These are phyloP conservation scores for Colletotrichum shisoi DNA, from an alignment of 2,329 filamentous ascomycete species.

Conservation along the genomic window DNA sequence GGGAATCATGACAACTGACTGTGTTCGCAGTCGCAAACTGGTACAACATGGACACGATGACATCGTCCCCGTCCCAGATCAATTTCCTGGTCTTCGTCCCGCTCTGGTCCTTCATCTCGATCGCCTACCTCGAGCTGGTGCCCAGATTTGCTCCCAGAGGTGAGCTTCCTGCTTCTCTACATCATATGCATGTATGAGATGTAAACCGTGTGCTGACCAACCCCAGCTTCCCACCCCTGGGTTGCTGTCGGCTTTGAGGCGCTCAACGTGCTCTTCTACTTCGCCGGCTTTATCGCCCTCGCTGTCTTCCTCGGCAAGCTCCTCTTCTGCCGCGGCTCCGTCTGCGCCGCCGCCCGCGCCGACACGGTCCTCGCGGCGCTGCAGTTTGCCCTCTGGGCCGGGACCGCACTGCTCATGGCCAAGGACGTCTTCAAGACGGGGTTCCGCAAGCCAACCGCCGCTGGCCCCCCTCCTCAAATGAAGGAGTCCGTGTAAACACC, in stretches of 20 bases:
- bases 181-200: too few relatives aligned
- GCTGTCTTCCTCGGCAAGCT: slow-evolving; percentile 64
- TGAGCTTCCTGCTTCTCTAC: slow-evolving; percentile 42
- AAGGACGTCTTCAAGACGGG: slow-evolving; percentile 59
- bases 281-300: slow-evolving; percentile 66
- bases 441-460: slow-evolving; percentile 45
- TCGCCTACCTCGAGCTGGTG: slow-evolving; percentile 61
- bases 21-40: slow-evolving; percentile 62
- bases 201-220: not conserved
- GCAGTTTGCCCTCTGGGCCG: slow-evolving; percentile 63
- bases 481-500: slow-evolving; percentile 39
- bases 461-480: slow-evolving; percentile 40
- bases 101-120: slow-evolving; percentile 62
- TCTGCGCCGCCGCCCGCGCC: slow-evolving; percentile 64
- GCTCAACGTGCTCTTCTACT: slow-evolving; percentile 64
- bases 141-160: slow-evolving; percentile 56
- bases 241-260: slow-evolving; percentile 59
- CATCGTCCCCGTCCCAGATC: slow-evolving; percentile 63
- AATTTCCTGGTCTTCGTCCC: slow-evolving; percentile 66
- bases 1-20: slow-evolving; percentile 34
- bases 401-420: slow-evolving; percentile 56
- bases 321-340: slow-evolving; percentile 64
- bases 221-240: slow-evolving; percentile 57
- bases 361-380: slow-evolving; percentile 63
- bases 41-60: slow-evolving; percentile 65